phyloP scores from a whole-genome alignment of 495 filamentous ascomycete genomes.

The Friedmanniomyces simplex region DNA sequence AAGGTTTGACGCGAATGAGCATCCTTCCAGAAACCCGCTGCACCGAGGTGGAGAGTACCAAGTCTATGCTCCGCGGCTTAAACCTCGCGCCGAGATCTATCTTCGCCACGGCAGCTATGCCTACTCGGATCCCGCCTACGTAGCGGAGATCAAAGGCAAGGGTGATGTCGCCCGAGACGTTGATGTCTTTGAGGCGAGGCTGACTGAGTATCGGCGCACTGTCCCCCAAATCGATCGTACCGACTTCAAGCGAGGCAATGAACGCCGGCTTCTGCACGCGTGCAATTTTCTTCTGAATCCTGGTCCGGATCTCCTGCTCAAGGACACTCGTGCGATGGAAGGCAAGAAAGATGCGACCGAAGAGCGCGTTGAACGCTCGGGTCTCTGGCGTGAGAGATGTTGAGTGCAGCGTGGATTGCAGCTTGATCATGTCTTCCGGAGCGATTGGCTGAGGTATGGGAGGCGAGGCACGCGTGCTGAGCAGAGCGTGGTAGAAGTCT shows the following conservation, averaged over 20 bases:
- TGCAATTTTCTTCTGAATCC: slow-evolving; percentile 93
- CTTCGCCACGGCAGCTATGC: slow-evolving; percentile 79
- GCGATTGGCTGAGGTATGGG: slow-evolving; percentile 73
- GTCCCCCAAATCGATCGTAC: slow-evolving; percentile 75
- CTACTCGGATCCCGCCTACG: slow-evolving; percentile 75
- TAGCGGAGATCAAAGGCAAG: slow-evolving; percentile 82
- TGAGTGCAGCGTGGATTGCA: slow-evolving; percentile 83
- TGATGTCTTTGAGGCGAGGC: slow-evolving; percentile 78
- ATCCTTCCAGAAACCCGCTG: slow-evolving; percentile 79
- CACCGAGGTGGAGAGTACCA: slow-evolving; percentile 76
- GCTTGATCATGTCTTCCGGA: slow-evolving; percentile 67
- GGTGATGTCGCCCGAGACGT: slow-evolving; percentile 77
- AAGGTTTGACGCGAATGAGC: slow-evolving; percentile 80
- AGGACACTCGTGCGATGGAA: slow-evolving; percentile 75
- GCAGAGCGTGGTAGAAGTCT: slow-evolving; percentile 90
- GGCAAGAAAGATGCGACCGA: slow-evolving; percentile 78
- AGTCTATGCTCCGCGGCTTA: slow-evolving; percentile 78
- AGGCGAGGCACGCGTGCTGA: slow-evolving; percentile 64
- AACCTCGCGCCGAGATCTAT: slow-evolving; percentile 83
- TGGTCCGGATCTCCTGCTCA: slow-evolving; percentile 65
- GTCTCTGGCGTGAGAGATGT: slow-evolving; percentile 76
- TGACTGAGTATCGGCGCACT: slow-evolving; percentile 83
- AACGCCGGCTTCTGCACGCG: slow-evolving; percentile 87
- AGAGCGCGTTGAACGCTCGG: slow-evolving; percentile 84
- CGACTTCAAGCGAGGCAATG: slow-evolving; percentile 67